phyloP scores from a whole-genome alignment of 2,329 filamentous ascomycete genomes.

The Sphaerostilbella broomeana region DNA sequence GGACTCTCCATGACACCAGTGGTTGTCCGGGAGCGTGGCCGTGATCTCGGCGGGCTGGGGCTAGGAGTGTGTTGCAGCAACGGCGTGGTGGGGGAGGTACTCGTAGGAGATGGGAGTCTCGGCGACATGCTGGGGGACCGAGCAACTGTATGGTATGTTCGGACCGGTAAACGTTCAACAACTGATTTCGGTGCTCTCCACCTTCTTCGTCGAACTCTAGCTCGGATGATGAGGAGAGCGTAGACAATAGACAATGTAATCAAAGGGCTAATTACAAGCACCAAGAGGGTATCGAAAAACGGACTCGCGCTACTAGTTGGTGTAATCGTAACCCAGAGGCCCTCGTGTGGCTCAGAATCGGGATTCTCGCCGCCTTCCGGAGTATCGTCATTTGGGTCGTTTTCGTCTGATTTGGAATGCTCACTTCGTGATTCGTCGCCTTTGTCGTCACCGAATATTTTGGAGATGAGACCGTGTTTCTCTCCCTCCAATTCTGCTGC shows the following conservation, averaged over 20 bases:
- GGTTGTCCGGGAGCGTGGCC: conserved; percentile 60
- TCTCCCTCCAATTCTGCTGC: conserved; percentile 23
- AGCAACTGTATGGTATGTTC: conserved; percentile 85
- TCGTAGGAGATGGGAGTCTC: conserved; percentile 55
- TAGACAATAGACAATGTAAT: conserved; percentile 92
- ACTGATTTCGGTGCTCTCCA: conserved; percentile 98
- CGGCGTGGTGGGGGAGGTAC: conserved; percentile 70
- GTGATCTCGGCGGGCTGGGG: conserved; percentile 41
- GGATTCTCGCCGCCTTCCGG: conserved; percentile 17
- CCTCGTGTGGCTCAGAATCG: conserved; percentile 45
- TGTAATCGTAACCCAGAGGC: conserved; percentile 93
- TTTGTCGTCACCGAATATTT: conserved; percentile 41
- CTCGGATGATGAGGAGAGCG: conserved; percentile 76
- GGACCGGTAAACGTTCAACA: conserved; percentile 87
- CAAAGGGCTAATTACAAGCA: conserved; percentile 89
- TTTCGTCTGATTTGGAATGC: conserved; percentile 17
- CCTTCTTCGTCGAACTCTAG: conserved; percentile 77
- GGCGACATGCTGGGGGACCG: conserved; percentile 49
- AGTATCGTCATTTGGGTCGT: conserved; percentile 17
- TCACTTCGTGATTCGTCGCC: conserved; percentile 25
- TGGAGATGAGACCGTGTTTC: conserved; percentile 38
- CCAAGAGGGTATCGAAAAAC: conserved; percentile 93
- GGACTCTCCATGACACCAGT: conserved; percentile 51
- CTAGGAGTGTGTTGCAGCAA: conserved; percentile 57
- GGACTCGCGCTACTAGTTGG: conserved; percentile 84